Evolutionary conservation across 2,329 filamentous ascomycete genomes (phyloP), one percentile per base, ranked within the genome.

Genomic region (Knufia petricola): DNA sequence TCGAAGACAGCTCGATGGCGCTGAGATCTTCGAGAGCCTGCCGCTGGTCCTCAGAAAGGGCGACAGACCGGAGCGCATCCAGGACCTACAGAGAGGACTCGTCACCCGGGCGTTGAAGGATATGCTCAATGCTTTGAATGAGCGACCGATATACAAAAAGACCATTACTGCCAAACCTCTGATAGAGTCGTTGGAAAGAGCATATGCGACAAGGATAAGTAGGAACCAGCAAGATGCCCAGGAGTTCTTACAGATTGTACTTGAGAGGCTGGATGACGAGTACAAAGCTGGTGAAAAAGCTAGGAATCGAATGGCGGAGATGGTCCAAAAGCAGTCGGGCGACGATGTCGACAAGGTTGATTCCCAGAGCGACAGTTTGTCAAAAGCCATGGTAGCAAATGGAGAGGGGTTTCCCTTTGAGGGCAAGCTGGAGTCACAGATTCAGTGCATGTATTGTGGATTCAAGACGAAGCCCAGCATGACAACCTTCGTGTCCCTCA

Each of bases 141-240:
- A 96, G 70, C 77, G 92, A 46, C 90, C 92, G 1, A 85, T 96
- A 58, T 86, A 89, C 65, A 88, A 82, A 62, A 98, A 96, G 72
- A 92, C 87, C 0, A 94, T 96, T 48, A 88, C 86, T 13, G 88
- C 90, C 2, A 77, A 80, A n/a, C 76, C 77, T 1, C 95, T 98
- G 62, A 84, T 98, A 37, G 74, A 77, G 54, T 83, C 85, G 0
- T 72, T 98, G 45, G 92, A 98, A 69, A 72, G 74, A 24, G 88
- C 90, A 0, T 98, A 95, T 62, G 80, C 81, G 49, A 90, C 94
- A 60, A 81, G 86, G 59, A 94, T 98, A 59, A 95, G 86, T 63
- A 77, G 90, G 47, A 87, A 92, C 62, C 92, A 98, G 67, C 92
- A 98, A 66, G 92, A 98, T 69, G 92, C 92, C 9, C 92, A 98